phyloP scores from a whole-genome alignment of 441 rosid species.

The Adansonia grandidieri region DNA sequence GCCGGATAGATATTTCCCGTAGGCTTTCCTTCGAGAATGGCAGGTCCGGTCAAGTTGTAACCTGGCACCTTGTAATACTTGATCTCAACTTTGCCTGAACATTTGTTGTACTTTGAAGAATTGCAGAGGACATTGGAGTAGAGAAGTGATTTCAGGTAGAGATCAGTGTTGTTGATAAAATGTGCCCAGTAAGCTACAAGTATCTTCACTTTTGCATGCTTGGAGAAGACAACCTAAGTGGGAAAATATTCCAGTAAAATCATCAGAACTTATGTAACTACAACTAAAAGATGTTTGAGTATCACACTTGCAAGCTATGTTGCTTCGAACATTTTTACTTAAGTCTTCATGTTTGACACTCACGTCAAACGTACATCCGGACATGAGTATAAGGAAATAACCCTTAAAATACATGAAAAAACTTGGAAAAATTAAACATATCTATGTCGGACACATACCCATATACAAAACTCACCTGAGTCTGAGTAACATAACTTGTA shows the following conservation, averaged over 20 bases:
- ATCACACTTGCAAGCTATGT: too few relatives aligned
- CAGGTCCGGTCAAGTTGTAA: slow-evolving; percentile 80
- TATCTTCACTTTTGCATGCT: slow-evolving; percentile 79
- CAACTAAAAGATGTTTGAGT: not conserved
- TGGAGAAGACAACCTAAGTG: slow-evolving; percentile 71
- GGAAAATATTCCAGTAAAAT: not conserved
- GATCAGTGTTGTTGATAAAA: slow-evolving; percentile 65
- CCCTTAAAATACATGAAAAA: too few relatives aligned
- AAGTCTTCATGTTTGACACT: too few relatives aligned
- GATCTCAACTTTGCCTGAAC: slow-evolving; percentile 75
- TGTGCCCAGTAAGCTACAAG: slow-evolving; percentile 90
- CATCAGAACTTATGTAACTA: not conserved
- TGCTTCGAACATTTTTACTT: too few relatives aligned
- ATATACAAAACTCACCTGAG: too few relatives aligned
- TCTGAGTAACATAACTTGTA: too few relatives aligned
- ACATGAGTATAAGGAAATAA: too few relatives aligned
- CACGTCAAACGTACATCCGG: too few relatives aligned
- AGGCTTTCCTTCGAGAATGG: slow-evolving; percentile 44
- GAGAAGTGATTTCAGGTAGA: slow-evolving; percentile 73
- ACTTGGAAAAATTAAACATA: too few relatives aligned
- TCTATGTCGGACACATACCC: too few relatives aligned
- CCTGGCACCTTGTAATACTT: slow-evolving; percentile 77
- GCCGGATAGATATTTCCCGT: slow-evolving; percentile 72
- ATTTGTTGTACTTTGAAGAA: slow-evolving; percentile 62
- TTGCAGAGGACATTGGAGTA: slow-evolving; percentile 74